Percentiles rank a stretch among this genome's conserved stretches.
Conservation (phyloP, 164 flowering plant genomes). For the Vitis labrusca region DNA sequence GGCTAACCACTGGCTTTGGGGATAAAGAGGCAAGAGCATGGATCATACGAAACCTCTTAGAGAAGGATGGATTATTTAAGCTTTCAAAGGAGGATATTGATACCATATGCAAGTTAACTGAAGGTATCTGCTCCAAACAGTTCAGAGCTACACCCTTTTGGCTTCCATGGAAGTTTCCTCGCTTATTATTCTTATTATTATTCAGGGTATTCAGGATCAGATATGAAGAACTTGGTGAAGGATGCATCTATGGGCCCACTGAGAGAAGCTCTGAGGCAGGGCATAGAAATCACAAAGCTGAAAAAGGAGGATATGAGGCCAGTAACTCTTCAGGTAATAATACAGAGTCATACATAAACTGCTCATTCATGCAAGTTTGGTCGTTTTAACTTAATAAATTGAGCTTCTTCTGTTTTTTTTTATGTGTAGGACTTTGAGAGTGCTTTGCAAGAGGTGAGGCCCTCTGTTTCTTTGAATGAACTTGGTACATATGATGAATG, state of each 20-base stretch:
- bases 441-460: conserved; percentile 89
- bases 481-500: conserved; percentile 82
- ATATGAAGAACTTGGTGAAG: conserved; percentile 97
- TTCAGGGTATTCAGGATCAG: conserved; percentile 96
- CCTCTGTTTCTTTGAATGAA: conserved; percentile 84
- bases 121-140: conserved; percentile 39
- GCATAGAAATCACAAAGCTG: conserved; percentile 80
- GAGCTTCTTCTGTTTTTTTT: neutral
- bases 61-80: conserved; percentile 84
- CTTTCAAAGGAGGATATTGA: conserved; percentile 75
- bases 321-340: conserved; percentile 73
- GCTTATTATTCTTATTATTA: neutral
- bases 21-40: conserved; percentile 92
- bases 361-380: neutral
- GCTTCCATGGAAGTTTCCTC: conserved; percentile 2
- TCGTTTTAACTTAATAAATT: neutral
- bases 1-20: conserved; percentile 19
- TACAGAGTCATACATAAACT: neutral
- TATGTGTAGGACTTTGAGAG: conserved; percentile 72
- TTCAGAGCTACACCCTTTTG: neutral
- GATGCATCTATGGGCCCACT: conserved; percentile 99
- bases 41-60: conserved; percentile 79
- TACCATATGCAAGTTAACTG: conserved; percentile 78
- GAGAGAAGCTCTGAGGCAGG: conserved; percentile 80
- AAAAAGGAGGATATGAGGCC: conserved; percentile 86